Base-by-base conservation (phyloP, 2,329 filamentous ascomycete species). In the Ascochyta fabae region DNA sequence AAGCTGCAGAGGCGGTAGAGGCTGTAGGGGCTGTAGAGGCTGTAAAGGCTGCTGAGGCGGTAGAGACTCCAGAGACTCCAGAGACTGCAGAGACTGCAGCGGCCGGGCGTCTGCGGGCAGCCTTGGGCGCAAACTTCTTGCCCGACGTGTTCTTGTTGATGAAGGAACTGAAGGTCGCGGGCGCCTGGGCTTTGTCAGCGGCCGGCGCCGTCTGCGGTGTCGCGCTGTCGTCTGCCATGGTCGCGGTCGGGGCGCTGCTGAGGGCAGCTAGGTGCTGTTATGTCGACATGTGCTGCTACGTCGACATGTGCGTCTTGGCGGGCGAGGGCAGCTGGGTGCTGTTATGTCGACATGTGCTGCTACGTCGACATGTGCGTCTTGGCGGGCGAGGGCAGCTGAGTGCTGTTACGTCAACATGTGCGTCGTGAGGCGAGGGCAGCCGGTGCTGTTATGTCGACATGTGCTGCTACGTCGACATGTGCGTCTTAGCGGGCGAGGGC, bases 61-160 rank as follows among this genome's bases (percentile, higher is more conserved):
- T 3, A 3, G 19, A 19, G 19, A 3, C 19, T 19, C 1, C 9
- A 10, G 27, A 8, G 7, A 10, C 27, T 10, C 3, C 7, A 29
- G 27, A 3, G 2, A 10, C 27, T 27, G 53, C 53, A 24, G 41
- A 7, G 1, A 71, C 59, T 24, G 62, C 52, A 22, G 68, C 56
- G 7, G 70, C 67, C 40, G 79, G 76, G 27, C 79, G 73, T 46
- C 80, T 77, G 36, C 74, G 73, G 27, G 75, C 72, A 43, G 74
- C 78, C 61, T 81, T 82, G 35, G 81, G 80, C 4, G 78, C 79
- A 55, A 80, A 77, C 64, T 79, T 80, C 64, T 79, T 81, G 67
- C 77, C 77, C 16, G 77, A 75, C 53, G 76, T 76, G 58, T 78
- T 76, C 73, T 74, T 73, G 53, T 72, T 72, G 54, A 73, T 69